These are phyloP conservation scores for Fraxinus floribunda DNA, from an alignment of 305 asterid species.

Conservation along the genomic window DNA sequence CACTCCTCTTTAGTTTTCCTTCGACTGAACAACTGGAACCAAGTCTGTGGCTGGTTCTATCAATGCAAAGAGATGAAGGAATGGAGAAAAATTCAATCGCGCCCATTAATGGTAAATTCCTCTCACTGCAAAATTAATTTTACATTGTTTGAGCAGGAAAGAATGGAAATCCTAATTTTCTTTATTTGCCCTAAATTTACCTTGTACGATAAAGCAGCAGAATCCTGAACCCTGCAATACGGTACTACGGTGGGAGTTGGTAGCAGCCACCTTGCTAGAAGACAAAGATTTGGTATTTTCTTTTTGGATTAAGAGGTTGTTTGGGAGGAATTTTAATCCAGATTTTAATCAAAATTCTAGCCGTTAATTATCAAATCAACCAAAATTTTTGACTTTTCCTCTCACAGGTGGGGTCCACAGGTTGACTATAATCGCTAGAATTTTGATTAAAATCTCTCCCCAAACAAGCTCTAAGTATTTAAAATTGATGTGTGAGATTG, in stretches of 20 bases:
- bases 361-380: too few species aligned
- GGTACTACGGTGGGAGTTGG: conserved; percentile 15
- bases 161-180: not conserved
- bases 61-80: conserved; percentile 43
- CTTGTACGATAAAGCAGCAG: not conserved
- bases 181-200: not conserved
- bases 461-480: too few species aligned
- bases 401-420: too few species aligned
- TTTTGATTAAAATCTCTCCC: too few species aligned
- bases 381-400: too few species aligned
- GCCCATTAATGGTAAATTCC: conserved; percentile 44
- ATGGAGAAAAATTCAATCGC: conserved; percentile 49
- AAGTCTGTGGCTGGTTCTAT: conserved; percentile 26
- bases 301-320: not conserved
- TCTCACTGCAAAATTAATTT: conserved; percentile 25
- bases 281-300: not conserved
- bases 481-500: too few species aligned
- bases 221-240: conserved; percentile 29
- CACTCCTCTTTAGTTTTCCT: conserved; percentile 28
- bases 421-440: too few species aligned
- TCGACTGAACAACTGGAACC: conserved; percentile 18
- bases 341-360: too few species aligned
- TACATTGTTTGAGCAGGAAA: not conserved
- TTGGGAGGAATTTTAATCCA: too few species aligned
- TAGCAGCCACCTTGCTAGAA: not conserved